phyloP scores from a whole-genome alignment of 176 grass and related monocot species.

The Ensete glaucum region DNA sequence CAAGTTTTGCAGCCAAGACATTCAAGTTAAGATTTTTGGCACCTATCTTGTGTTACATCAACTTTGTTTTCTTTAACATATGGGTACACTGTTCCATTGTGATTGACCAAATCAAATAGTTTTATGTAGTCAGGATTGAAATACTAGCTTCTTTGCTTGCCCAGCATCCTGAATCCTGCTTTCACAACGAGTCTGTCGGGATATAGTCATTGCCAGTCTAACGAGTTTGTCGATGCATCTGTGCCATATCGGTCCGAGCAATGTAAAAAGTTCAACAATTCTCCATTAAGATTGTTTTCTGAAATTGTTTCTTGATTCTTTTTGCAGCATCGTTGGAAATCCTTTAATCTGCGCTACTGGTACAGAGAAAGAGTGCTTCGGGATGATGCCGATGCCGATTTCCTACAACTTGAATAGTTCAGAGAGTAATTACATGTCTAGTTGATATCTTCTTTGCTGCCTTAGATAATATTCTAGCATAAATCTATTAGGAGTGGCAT shows the following conservation, averaged over 20 bases:
- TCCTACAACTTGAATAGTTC: constrained; percentile 58
- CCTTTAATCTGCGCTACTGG: constrained; percentile 67
- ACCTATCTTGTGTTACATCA: background rate
- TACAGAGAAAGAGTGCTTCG: constrained; percentile 58
- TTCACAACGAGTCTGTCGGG: background rate
- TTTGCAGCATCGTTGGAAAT: constrained; percentile 90
- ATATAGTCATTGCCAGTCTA: background rate
- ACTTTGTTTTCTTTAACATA: background rate
- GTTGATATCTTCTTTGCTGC: background rate
- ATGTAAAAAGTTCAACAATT: too few species aligned
- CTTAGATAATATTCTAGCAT: background rate
- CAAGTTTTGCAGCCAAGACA: constrained; percentile 53
- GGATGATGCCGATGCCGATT: constrained; percentile 52
- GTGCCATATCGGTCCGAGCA: background rate
- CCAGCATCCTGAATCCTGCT: background rate
- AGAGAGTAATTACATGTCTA: constrained; percentile 27
- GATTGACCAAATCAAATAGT: background rate
- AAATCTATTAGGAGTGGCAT: background rate
- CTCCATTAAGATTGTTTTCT: background rate
- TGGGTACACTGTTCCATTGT: constrained; percentile 4
- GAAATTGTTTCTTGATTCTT: constrained; percentile 13
- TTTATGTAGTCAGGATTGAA: background rate
- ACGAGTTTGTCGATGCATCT: background rate
- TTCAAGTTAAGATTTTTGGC: constrained; percentile 59
- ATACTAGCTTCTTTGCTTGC: background rate